Base-by-base conservation (phyloP, 495 filamentous ascomycete genomes). In the Cryomyces antarcticus region DNA sequence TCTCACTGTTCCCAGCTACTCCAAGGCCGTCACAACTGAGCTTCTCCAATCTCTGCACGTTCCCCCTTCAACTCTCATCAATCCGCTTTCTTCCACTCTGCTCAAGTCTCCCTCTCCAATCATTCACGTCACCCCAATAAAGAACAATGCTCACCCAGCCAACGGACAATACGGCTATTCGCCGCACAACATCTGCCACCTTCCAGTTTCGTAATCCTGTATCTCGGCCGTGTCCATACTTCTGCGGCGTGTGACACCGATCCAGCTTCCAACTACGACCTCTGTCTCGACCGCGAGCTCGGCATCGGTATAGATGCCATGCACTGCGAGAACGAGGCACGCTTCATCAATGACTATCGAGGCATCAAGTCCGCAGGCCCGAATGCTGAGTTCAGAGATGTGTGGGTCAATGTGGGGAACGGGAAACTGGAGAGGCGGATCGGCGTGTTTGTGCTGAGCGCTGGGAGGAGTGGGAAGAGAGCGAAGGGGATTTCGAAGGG, bases 311-410 rank as follows among this genome's bases (percentile, higher is more conserved):
- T 83, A 11, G 80, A 85, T 52, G 80, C 77, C 3, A 62, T 55
- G 5, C 60, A 53, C 7, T 54, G 52, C 37, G 79, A 79, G 4
- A 83, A 80, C 49, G 80, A 84, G 57, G 77, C 71, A 4, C 58
- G 80, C 7, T 82, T 79, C 54, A 64, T 78, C 30, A 85, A 85
- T 50, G 80, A 85, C 56, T 85, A 79, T 49, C 66, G 80, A 12
- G 78, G 79, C 1, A 64, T 83, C 12, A 13, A 4, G 56, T 43
- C 53, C 28, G 55, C 53, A 30, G 48, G 62, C 9, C 61, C 74
- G 1, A 78, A 78, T 53, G 70, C 71, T 11, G 75, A 80, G 55
- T 80, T 81, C 46, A 59, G 59, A 27, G 71, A 62, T 31, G 48
- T 57, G 28, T 62, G 50, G 44, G 48, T 60, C 2, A 49, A 60